These are phyloP conservation scores for Fusarium citri DNA, from an alignment of 2,329 filamentous ascomycete genomes.

Conservation along the genomic window DNA sequence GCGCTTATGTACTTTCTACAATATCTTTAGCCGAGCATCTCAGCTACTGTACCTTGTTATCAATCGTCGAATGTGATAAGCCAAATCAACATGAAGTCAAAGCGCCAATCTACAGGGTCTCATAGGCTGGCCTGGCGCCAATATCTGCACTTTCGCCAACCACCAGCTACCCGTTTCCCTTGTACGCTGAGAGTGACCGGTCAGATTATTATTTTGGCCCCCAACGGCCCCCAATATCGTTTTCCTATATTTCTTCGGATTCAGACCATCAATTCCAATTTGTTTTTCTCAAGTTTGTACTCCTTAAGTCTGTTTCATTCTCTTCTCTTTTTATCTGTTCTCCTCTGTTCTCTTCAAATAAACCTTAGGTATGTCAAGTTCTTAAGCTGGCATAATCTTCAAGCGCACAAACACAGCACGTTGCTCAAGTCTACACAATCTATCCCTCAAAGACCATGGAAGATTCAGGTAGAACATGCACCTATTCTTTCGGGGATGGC, in stretches of 20 bases:
- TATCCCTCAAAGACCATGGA: background rate
- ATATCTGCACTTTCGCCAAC: background rate
- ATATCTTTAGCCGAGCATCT: no score
- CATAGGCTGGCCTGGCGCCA: background rate
- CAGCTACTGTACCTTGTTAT: no score
- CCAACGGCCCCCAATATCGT: background rate
- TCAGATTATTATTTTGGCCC: background rate
- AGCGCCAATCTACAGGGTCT: background rate
- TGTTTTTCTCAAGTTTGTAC: no score
- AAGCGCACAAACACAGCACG: no score
- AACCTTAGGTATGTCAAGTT: background rate
- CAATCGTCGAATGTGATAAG: background rate
- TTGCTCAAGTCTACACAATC: background rate
- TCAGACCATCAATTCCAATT: no score
- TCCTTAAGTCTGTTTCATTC: background rate
- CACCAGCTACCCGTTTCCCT: background rate
- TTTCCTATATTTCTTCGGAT: background rate
- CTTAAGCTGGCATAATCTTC: no score
- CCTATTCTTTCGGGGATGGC: background rate
- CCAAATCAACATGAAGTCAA: no score
- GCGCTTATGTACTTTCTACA: no score
- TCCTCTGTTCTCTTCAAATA: background rate
- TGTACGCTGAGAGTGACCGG: background rate
- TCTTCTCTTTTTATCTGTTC: background rate
- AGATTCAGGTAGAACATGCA: fast-evolving